These are phyloP conservation scores for Pythium sp. DNA, from an alignment of 352 stramenopile genomes.

Conservation along the genomic window DNA sequence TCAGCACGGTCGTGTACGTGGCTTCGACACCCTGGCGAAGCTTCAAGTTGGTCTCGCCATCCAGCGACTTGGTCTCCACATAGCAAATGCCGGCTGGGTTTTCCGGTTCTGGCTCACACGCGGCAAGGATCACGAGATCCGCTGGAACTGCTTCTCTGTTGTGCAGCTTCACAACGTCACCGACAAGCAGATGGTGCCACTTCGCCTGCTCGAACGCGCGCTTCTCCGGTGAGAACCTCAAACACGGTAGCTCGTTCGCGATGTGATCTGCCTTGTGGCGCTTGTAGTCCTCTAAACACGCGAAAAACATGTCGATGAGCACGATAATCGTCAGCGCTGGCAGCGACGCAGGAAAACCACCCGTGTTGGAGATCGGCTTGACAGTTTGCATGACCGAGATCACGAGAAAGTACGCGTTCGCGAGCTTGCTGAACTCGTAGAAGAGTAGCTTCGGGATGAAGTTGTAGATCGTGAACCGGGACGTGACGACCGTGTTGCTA, in stretches of 20 bases:
- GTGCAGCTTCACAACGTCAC: slow-evolving; percentile 88
- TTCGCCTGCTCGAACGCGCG: slow-evolving; percentile 59
- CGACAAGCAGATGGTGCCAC: slow-evolving; percentile 82
- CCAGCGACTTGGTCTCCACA: slow-evolving; percentile 92
- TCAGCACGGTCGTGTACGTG: slow-evolving; percentile 67
- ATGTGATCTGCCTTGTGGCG: slow-evolving; percentile 85
- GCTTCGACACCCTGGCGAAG: slow-evolving; percentile 76
- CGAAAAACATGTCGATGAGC: slow-evolving; percentile 91
- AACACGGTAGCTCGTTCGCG: slow-evolving; percentile 78
- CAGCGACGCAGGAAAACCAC: slow-evolving; percentile 87
- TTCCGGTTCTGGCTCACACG: slow-evolving; percentile 64
- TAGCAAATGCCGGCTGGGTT: slow-evolving; percentile 85
- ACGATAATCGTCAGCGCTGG: slow-evolving; percentile 92
- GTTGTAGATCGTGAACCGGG: slow-evolving; percentile 89
- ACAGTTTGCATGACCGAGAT: slow-evolving; percentile 91
- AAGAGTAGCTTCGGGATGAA: slow-evolving; percentile 91
- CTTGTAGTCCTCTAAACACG: slow-evolving; percentile 89
- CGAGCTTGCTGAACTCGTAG: slow-evolving; percentile 89
- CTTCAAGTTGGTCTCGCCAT: slow-evolving; percentile 94
- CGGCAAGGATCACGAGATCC: slow-evolving; percentile 85
- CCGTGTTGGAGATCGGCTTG: slow-evolving; percentile 91
- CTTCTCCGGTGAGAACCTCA: slow-evolving; percentile 30
- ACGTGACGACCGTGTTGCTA: slow-evolving; percentile 85
- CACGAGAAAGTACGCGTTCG: slow-evolving; percentile 93
- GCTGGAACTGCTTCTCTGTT: slow-evolving; percentile 87